Percentiles rank a stretch among this genome's conserved stretches.
phyloP scores from a whole-genome alignment of 106 monocot species.

The Triglochin maritima region DNA sequence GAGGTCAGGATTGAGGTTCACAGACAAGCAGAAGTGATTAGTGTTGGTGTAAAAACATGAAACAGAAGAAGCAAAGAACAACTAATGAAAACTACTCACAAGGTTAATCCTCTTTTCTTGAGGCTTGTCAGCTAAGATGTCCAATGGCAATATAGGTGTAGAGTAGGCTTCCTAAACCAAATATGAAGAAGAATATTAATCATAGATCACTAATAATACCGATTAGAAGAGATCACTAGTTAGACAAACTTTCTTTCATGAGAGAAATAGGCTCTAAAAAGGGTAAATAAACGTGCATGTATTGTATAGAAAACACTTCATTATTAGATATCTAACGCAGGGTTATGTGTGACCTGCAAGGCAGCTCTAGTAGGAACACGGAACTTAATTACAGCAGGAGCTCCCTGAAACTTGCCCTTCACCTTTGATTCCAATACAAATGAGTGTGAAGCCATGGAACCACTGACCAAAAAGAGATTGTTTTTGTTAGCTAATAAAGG shows the following conservation, averaged over 20 bases:
- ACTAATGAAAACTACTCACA: constrained; percentile 28
- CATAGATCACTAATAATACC: too few species aligned
- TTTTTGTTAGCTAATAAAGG: neutral
- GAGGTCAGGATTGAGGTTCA: neutral
- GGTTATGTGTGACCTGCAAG: constrained; percentile 39
- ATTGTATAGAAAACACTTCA: too few species aligned
- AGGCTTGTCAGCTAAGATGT: constrained; percentile 87
- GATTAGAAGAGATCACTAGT: too few species aligned
- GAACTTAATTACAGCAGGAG: constrained; percentile 78
- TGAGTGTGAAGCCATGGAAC: constrained; percentile 69
- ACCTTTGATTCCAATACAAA: constrained; percentile 75
- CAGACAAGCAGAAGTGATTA: constrained; percentile 8
- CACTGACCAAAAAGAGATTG: constrained; percentile 26
- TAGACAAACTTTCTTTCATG: too few species aligned
- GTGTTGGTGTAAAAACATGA: neutral
- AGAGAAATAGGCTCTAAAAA: too few species aligned
- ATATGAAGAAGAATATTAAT: too few species aligned
- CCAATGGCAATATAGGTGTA: constrained; percentile 67
- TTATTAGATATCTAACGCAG: too few species aligned
- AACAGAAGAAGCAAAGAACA: neutral
- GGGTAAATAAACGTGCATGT: too few species aligned
- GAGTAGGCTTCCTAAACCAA: constrained; percentile 75
- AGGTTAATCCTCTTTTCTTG: constrained; percentile 78
- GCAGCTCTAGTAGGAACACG: constrained; percentile 74
- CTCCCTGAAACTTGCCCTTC: constrained; percentile 65